phyloP scores from a whole-genome alignment of 192 early-diverging fungal genomes.

The Gonapodya prolifera region DNA sequence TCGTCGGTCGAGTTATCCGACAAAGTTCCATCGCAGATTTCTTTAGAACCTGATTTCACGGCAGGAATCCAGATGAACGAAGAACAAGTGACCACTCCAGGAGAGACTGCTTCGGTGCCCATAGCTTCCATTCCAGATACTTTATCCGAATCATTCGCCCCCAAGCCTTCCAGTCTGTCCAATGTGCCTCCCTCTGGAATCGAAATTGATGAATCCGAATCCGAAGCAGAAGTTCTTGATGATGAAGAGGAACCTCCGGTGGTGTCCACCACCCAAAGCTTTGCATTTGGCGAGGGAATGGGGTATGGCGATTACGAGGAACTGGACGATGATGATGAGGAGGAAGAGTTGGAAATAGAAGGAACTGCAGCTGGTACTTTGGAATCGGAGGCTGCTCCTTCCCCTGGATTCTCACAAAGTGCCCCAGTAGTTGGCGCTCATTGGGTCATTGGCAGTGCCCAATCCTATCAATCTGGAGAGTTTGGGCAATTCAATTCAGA shows the following conservation, averaged over 20 bases:
- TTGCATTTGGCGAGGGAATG: neutral
- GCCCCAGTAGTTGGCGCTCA: neutral
- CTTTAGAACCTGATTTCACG: no score
- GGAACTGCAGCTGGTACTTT: neutral
- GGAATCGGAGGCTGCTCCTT: neutral
- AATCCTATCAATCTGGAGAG: no score
- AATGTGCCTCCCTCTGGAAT: neutral
- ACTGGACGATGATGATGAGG: neutral
- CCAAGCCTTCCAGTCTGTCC: neutral
- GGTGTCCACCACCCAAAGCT: neutral
- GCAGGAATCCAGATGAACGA: no score
- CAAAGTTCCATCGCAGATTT: no score
- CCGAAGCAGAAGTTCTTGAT: neutral
- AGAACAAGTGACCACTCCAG: no score
- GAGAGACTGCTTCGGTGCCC: neutral
- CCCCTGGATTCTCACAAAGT: neutral
- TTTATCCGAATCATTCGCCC: neutral
- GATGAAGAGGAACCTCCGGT: neutral
- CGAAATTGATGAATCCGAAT: neutral
- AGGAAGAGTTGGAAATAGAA: neutral
- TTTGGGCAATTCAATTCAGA: neutral
- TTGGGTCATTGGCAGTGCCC: no score
- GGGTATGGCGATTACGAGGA: neutral
- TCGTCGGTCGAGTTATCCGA: no score
- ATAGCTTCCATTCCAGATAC: neutral